These are phyloP conservation scores for Agaricales sp. DNA, from an alignment of 1,284 basidiomycete genomes.

Conservation along the genomic window DNA sequence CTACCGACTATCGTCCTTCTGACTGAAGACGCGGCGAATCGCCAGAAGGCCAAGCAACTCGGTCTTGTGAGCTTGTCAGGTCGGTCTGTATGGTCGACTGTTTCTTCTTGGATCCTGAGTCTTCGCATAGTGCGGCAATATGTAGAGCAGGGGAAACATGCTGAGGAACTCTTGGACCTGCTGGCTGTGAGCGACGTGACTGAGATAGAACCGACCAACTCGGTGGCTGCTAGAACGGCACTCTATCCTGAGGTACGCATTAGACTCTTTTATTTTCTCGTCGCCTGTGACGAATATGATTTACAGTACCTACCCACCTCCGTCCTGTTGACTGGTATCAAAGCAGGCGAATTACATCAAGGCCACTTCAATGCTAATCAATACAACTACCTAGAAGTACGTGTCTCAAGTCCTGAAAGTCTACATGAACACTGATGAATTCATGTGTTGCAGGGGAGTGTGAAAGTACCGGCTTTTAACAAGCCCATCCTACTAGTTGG, in stretches of 20 bases:
- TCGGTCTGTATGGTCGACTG: conserved; percentile 17
- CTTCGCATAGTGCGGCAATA: conserved; percentile 58
- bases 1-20: conserved; percentile 68
- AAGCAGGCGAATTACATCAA: conserved; percentile 77
- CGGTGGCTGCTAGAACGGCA: conserved; percentile 41
- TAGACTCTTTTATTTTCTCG: not conserved
- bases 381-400: conserved; percentile 91
- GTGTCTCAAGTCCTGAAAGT: conserved; percentile 10
- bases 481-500: conserved; percentile 85
- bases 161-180: conserved; percentile 67
- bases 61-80: conserved; percentile 61
- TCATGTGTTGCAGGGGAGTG: conserved; percentile 61
- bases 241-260: conserved; percentile 76
- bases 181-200: conserved; percentile 54
- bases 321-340: conserved; percentile 75
- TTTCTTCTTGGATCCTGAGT: conserved; percentile 3
- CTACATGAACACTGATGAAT: not conserved
- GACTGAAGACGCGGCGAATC: conserved; percentile 85
- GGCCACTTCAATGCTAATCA: conserved; percentile 94
- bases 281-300: conserved; percentile 5
- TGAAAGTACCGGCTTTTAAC: conserved; percentile 61
- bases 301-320: conserved; percentile 75
- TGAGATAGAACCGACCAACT: conserved; percentile 50
- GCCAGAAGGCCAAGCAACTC: conserved; percentile 63
- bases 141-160: conserved; percentile 61